Percentiles rank a stretch among this genome's conserved stretches.
phyloP scores from a whole-genome alignment of 2,329 filamentous ascomycete genomes.

The Beauveria scarabaeidicola region DNA sequence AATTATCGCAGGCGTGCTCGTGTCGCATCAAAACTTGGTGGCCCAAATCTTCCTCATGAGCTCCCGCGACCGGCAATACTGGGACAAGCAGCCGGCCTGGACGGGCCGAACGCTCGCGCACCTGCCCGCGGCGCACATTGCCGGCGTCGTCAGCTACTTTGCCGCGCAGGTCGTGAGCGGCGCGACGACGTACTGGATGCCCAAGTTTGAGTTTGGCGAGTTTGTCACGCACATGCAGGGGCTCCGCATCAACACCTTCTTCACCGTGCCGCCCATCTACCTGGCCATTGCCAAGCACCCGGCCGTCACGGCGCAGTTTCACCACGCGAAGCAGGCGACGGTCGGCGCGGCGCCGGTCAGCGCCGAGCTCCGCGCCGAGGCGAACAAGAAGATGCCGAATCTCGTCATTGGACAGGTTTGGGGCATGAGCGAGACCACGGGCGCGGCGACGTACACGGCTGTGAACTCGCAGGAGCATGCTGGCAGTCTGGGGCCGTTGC shows the following conservation, averaged over 20 bases:
- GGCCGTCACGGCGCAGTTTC: conserved; percentile 47
- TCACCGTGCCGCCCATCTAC: conserved; percentile 54
- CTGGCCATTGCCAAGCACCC: conserved; percentile 50
- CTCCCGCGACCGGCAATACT: conserved; percentile 22
- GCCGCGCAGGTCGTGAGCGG: conserved; percentile 33
- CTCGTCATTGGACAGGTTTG: conserved; percentile 44
- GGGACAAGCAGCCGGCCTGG: conserved; percentile 20
- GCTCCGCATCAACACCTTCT: conserved; percentile 44
- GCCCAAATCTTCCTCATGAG: conserved; percentile 25
- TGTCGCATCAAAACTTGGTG: conserved; percentile 38
- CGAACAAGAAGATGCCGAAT: conserved; percentile 38
- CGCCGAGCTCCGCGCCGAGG: conserved; percentile 42
- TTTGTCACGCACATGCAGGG: conserved; percentile 45
- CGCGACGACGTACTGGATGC: conserved; percentile 53
- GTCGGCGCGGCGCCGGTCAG: conserved; percentile 50
- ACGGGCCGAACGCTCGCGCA: conserved; percentile 31
- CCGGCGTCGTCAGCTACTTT: conserved; percentile 36
- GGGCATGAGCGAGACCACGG: conserved; percentile 49
- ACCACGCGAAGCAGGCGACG: conserved; percentile 36
- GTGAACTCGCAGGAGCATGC: conserved; percentile 32
- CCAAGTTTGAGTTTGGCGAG: conserved; percentile 45
- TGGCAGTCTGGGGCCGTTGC: conserved; percentile 33
- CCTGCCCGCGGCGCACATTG: conserved; percentile 38
- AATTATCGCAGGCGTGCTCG: conserved; percentile 24
- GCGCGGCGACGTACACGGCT: conserved; percentile 38